Evolutionary conservation across 2,329 filamentous ascomycete genomes (phyloP).

Genomic region (Talaromyces pinophilus): DNA sequence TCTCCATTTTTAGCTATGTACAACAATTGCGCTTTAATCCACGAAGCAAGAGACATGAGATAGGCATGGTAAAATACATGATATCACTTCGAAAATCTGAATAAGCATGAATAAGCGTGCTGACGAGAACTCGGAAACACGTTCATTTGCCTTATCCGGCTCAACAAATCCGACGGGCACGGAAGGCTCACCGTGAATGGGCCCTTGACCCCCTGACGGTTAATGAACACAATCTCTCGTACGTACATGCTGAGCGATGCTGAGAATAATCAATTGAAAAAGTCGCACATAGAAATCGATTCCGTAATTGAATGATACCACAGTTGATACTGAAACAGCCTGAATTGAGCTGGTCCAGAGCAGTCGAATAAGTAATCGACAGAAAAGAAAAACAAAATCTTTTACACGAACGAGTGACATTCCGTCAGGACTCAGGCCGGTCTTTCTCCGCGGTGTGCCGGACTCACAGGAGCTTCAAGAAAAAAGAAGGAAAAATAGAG

Average conservation of each 20-base stretch:
- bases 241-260: background rate
- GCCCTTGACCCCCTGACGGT: background rate
- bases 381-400: background rate
- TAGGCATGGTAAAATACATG: background rate
- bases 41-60: background rate
- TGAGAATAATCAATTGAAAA: background rate
- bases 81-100: background rate
- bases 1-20: background rate
- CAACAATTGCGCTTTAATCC: too few relatives aligned
- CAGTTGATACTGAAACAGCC: background rate
- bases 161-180: background rate
- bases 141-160: background rate
- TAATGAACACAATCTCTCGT: background rate
- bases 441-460: background rate
- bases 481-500: background rate
- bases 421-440: background rate
- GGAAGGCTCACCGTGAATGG: background rate
- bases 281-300: background rate
- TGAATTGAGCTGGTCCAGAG: background rate
- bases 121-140: background rate
- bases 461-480: background rate
- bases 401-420: background rate
- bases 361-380: slow-evolving; percentile 4
- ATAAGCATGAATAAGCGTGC: background rate
- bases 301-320: background rate